These are phyloP conservation scores for Cardamine chenopodiifolia DNA, from an alignment of 345 rosid species.

Conservation along the genomic window DNA sequence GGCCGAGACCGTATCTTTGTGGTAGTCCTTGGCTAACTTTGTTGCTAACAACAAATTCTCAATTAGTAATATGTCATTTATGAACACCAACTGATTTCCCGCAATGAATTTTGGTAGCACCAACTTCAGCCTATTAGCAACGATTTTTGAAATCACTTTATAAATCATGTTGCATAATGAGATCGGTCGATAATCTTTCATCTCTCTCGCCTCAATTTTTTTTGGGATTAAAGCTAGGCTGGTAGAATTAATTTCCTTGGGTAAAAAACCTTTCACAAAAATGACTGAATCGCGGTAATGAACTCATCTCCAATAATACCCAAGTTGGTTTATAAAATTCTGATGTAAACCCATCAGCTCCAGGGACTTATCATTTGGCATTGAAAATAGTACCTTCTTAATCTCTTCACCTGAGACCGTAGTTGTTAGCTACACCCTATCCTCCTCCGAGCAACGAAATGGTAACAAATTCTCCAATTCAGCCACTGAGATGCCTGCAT, in stretches of 20 bases:
- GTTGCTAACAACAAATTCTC: neutral
- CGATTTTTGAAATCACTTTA: neutral
- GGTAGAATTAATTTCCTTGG: too few relatives aligned
- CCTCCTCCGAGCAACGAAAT: too few relatives aligned
- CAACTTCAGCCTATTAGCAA: neutral
- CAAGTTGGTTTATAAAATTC: neutral
- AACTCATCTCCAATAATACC: neutral
- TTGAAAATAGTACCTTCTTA: neutral
- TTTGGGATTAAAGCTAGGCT: too few relatives aligned
- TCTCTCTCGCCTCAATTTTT: neutral
- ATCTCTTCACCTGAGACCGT: neutral
- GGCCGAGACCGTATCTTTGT: neutral
- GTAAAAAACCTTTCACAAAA: too few relatives aligned
- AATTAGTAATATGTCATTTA: neutral
- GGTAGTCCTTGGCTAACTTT: neutral
- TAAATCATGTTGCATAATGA: neutral
- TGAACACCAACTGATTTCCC: neutral
- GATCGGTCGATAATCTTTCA: neutral
- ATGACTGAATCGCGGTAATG: neutral
- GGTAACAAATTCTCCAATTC: too few relatives aligned
- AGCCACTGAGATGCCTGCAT: too few relatives aligned
- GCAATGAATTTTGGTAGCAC: neutral
- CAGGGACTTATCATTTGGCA: neutral
- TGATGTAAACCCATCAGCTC: neutral
- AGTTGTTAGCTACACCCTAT: too few relatives aligned